A percentile compares a stretch with the other conserved stretches of the same genome.
Conservation (phyloP, 176 grass and related monocot species). For the Alloteropsis semialata region DNA sequence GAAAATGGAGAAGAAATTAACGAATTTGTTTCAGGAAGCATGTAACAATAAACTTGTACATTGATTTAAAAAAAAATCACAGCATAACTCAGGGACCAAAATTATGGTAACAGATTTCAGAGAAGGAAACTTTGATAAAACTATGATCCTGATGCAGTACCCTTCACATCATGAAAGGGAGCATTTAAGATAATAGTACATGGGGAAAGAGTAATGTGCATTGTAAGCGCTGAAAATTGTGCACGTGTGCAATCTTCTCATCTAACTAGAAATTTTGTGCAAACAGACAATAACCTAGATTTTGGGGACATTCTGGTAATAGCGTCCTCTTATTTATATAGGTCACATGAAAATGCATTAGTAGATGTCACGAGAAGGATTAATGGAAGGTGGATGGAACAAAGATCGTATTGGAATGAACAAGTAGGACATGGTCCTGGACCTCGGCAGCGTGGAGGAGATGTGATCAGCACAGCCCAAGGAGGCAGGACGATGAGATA, state of each 20-base stretch:
- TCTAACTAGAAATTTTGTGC: not conserved
- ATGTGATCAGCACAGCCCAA: too few relatives aligned
- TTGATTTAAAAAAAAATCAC: constrained; percentile 3
- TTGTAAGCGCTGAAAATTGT: not conserved
- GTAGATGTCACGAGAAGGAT: too few relatives aligned
- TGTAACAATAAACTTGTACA: not conserved
- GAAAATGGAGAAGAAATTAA: constrained; percentile 22
- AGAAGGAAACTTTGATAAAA: not conserved
- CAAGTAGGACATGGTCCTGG: too few relatives aligned
- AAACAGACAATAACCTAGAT: not conserved
- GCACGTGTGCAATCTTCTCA: not conserved
- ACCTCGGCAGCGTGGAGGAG: too few relatives aligned
- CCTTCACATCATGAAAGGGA: not conserved
- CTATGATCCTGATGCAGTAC: not conserved
- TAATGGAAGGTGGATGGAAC: too few relatives aligned
- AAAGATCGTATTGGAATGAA: too few relatives aligned
- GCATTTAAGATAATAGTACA: not conserved
- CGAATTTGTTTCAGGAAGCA: not conserved
- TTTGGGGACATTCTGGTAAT: not conserved
- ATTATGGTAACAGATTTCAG: not conserved
- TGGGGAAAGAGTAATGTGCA: not conserved
- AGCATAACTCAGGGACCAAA: not conserved
- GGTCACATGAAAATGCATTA: not conserved
- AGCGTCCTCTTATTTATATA: not conserved
- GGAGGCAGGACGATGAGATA: too few relatives aligned